Percentiles rank a stretch among this genome's conserved stretches.
These are phyloP conservation scores for Leishmania braziliensis DNA, from an alignment of 208 protist species.

Conservation along the genomic window DNA sequence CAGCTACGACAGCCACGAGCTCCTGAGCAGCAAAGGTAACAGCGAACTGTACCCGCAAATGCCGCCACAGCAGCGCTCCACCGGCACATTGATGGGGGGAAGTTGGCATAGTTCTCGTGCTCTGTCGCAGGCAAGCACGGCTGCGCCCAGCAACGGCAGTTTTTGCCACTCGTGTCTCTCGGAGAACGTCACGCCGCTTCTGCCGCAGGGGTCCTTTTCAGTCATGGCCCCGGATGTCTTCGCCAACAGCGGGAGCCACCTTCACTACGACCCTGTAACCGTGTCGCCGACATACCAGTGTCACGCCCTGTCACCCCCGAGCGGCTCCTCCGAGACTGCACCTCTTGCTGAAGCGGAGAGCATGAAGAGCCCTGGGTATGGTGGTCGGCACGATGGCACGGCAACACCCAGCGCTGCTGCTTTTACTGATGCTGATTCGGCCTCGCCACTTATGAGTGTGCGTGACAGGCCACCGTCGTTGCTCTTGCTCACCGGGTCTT, in stretches of 20 bases:
- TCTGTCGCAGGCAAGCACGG: slow-evolving; percentile 8
- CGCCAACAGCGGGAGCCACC: not conserved
- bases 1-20: not conserved
- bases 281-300: not conserved
- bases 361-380: not conserved
- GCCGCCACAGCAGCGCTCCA: not conserved
- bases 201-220: not conserved
- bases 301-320: not conserved
- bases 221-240: not conserved
- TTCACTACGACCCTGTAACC: not conserved
- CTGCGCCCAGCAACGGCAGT: slow-evolving; percentile 14
- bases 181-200: not conserved
- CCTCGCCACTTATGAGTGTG: not conserved
- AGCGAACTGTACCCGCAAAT: not conserved
- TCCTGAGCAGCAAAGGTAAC: not conserved
- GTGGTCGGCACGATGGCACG: not conserved
- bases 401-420: not conserved
- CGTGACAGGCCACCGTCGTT: slow-evolving; percentile 16
- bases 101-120: not conserved
- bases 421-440: not conserved
- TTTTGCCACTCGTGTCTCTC: not conserved
- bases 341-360: slow-evolving; percentile 5
- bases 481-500: slow-evolving; percentile 22
- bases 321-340: not conserved
- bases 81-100: not conserved